phyloP scores from a whole-genome alignment of 768 basidiomycete species.

The Sarcodon sp. region DNA sequence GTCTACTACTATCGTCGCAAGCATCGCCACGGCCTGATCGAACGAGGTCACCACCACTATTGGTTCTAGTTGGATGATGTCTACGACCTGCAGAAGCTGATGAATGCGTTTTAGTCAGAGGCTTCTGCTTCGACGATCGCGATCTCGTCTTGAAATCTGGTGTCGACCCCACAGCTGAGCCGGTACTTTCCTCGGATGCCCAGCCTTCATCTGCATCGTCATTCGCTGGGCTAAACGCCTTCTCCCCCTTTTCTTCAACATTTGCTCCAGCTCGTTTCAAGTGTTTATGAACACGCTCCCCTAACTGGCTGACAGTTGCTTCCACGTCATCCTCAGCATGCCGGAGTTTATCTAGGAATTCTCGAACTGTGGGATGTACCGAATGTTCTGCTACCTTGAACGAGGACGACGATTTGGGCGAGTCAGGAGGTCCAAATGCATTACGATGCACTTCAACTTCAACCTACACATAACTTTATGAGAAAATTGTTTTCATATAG shows the following conservation, averaged over 20 bases:
- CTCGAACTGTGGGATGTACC: constrained; percentile 14
- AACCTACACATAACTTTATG: constrained; percentile 11
- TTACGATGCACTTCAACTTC: constrained; percentile 22
- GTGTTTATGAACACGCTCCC: not conserved
- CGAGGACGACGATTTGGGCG: constrained; percentile 13
- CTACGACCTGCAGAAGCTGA: not conserved
- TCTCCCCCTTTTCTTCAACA: not conserved
- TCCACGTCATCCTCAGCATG: not conserved
- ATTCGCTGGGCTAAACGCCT: not conserved
- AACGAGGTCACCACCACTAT: too few species aligned
- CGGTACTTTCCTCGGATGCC: constrained; percentile 42
- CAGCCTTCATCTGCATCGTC: constrained; percentile 51
- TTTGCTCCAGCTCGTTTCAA: not conserved
- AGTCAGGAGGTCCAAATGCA: constrained; percentile 15
- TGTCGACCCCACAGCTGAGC: constrained; percentile 3
- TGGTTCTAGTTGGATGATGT: too few species aligned
- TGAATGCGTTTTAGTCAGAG: constrained; percentile 1
- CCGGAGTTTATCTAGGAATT: constrained; percentile 9
- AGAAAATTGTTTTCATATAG: not conserved
- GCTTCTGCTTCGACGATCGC: constrained; percentile 11
- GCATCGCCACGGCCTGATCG: too few species aligned
- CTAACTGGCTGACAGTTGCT: too few species aligned
- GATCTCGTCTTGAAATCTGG: constrained; percentile 5
- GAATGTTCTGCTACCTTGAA: constrained; percentile 12
- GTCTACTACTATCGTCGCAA: too few species aligned